Base-by-base conservation (phyloP, 1,284 basidiomycete species). In the Pascua sp. region DNA sequence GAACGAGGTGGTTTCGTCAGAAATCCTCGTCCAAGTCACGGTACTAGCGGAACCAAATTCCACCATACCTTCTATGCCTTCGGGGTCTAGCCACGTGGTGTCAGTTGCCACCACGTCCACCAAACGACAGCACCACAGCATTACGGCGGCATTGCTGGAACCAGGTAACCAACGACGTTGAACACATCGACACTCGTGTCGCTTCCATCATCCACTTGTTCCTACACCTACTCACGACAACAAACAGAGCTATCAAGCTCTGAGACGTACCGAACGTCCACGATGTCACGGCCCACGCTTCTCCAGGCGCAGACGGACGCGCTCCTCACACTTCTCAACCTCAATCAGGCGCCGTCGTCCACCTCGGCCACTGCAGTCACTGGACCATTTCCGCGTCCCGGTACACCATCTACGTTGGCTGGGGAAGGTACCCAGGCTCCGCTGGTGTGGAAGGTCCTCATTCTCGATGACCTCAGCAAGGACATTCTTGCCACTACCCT, bases 401-500 rank as follows among this genome's bases (percentile, higher is more conserved):
- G 67, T 5, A 67, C 71, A 1, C 72, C 70, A 13, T 62, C 69
- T 9, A 52, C 67, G 0, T 55, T 56, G 4, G 67, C 73, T 42
- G 75, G 73, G 17, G 71, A 77, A 40, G 60, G 51, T 9, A 58
- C 72, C 1, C 67, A 84, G n/a, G 85, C 83, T 0, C 89, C 91
- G 37, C 86, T 91, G 5, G 86, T 96, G 5, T 99, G 96, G 95
- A 99, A 98, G 78, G 87, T 98, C 9, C 81, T 99, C 9, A 86
- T 99, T 1, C 81, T 98, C 61, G 96, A 99, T 77, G 91, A 95
- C 71, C 84, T 89, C 63, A 95, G 92, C 51, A 96, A 98, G 76
- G 95, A 98, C 73, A 88, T 98, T 38, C 82, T 99, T 38, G 94
- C 95, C 11, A 98, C 96, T 0, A 89, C 91, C 15, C 78, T 99